These are phyloP conservation scores for Vitis hybrid DNA, from an alignment of 177 flowering plant genomes.

Conservation along the genomic window DNA sequence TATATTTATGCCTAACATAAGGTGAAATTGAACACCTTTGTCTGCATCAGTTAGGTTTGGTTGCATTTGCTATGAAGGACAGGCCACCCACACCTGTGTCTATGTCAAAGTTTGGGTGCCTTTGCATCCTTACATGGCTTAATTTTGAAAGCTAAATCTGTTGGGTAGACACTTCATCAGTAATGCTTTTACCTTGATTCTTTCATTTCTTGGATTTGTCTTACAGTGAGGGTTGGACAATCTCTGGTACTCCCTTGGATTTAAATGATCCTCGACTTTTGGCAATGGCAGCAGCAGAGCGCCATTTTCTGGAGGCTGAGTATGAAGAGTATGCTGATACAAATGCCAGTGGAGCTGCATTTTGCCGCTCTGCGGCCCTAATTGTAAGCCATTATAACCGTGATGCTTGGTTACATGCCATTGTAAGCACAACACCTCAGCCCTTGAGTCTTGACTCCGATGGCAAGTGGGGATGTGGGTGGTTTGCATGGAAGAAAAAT, in stretches of 20 bases:
- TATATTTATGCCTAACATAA: too few species aligned
- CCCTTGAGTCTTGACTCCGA: too few species aligned
- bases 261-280: conserved; percentile 53
- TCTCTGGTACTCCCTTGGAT: conserved; percentile 51
- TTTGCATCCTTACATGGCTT: too few species aligned
- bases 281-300: conserved; percentile 68
- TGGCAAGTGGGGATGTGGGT: too few species aligned
- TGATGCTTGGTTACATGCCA: neutral
- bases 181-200: neutral
- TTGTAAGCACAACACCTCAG: too few species aligned
- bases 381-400: conserved; percentile 36
- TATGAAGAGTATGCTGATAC: conserved; percentile 59
- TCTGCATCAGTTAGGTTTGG: too few species aligned
- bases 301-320: conserved; percentile 47
- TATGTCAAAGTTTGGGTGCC: neutral
- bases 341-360: conserved; percentile 59
- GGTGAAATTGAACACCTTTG: too few species aligned
- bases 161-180: neutral
- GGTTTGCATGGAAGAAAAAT: too few species aligned
- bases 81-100: too few species aligned
- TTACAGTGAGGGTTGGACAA: conserved; percentile 55
- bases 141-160: neutral
- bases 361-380: conserved; percentile 65
- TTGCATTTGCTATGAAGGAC: too few species aligned
- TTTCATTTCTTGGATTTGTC: conserved; percentile 4